Evolutionary conservation across 768 basidiomycete genomes (phyloP).

Genomic region (Dioszegia crocea): DNA sequence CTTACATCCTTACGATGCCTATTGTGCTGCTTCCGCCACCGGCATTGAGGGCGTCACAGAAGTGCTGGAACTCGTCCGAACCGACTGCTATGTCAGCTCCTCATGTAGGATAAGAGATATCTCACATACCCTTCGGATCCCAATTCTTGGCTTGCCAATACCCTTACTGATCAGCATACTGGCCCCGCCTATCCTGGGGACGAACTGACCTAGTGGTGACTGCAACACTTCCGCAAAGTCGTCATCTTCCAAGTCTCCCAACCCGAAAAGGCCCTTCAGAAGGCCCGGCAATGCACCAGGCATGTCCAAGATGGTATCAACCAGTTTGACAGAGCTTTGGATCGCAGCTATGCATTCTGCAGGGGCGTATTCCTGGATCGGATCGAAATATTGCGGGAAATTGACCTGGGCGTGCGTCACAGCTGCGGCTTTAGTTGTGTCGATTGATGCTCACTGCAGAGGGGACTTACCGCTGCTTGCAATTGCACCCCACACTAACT

Average conservation of each 20-base stretch:
- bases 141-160: conserved; percentile 82
- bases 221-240: conserved; percentile 52
- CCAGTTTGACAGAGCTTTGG: conserved; percentile 23
- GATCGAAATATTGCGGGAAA: conserved; percentile 84
- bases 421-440: too few species aligned
- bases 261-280: conserved; percentile 73
- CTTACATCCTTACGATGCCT: conserved; percentile 51
- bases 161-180: conserved; percentile 37
- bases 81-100: conserved; percentile 29
- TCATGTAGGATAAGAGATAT: neutral
- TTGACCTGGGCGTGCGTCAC: conserved; percentile 79
- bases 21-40: conserved; percentile 24
- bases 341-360: conserved; percentile 34
- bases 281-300: conserved; percentile 51
- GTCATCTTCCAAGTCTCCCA: conserved; percentile 57
- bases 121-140: conserved; percentile 60
- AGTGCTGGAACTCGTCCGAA: conserved; percentile 36
- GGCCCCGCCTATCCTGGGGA: neutral
- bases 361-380: conserved; percentile 66
- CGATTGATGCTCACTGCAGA: too few species aligned
- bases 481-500: conserved; percentile 83
- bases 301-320: conserved; percentile 35
- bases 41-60: conserved; percentile 41
- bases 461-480: conserved; percentile 73
- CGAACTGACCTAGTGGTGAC: conserved; percentile 29